phyloP scores from a whole-genome alignment of 2,329 filamentous ascomycete genomes.

The Arthrinium puccinioides region DNA sequence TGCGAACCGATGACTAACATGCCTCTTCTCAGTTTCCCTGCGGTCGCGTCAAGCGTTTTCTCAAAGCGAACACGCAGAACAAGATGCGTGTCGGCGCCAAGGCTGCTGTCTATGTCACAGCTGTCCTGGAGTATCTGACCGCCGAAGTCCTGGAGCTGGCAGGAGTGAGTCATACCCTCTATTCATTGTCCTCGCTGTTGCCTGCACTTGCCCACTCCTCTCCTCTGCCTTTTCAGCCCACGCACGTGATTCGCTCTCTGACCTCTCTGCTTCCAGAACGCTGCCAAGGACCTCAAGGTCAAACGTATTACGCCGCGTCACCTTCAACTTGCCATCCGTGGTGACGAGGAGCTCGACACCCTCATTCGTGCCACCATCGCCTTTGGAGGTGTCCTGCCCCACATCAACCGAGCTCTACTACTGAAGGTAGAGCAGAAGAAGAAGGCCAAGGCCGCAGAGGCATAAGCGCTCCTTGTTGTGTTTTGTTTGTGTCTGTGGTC shows the following conservation, averaged over 20 bases:
- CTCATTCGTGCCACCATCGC: conserved; percentile 96
- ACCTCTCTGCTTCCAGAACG: conserved; percentile 74
- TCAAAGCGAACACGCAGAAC: conserved; percentile 98
- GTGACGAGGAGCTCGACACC: conserved; percentile 96
- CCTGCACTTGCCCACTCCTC: neutral
- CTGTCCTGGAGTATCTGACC: conserved; percentile 95
- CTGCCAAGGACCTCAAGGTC: conserved; percentile 98
- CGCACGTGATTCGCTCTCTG: too few relatives aligned
- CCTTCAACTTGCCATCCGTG: conserved; percentile 93
- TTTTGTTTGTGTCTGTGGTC: neutral
- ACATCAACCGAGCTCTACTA: conserved; percentile 95
- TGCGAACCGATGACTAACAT: neutral
- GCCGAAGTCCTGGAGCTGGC: conserved; percentile 97
- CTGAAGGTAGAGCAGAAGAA: conserved; percentile 98
- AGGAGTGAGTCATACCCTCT: conserved; percentile 52
- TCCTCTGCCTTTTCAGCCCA: neutral
- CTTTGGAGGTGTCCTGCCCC: conserved; percentile 94
- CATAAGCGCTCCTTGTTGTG: conserved; percentile 18
- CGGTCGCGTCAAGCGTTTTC: conserved; percentile 99
- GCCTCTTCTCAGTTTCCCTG: conserved; percentile 72
- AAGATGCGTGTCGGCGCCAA: conserved; percentile 99
- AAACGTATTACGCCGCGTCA: conserved; percentile 99
- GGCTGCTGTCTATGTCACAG: conserved; percentile 96
- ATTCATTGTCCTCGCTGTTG: conserved; percentile 5
- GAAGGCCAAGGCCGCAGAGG: conserved; percentile 56